phyloP scores from a whole-genome alignment of 2,329 filamentous ascomycete genomes.

The Fonsecaea pedrosoi region DNA sequence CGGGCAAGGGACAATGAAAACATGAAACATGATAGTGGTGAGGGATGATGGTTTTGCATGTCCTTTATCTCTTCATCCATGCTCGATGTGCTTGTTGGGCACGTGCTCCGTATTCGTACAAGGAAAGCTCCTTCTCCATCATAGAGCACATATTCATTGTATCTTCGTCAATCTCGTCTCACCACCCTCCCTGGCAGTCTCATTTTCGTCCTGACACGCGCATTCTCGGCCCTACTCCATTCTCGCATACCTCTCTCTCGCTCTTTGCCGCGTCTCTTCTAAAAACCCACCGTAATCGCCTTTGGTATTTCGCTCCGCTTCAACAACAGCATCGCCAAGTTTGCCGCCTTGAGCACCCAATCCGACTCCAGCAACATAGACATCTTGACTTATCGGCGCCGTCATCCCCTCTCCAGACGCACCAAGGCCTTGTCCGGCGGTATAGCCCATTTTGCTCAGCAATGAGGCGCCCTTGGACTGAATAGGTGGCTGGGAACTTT shows the following conservation, averaged over 20 bases:
- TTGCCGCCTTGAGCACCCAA: slow-evolving; percentile 58
- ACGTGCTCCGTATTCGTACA: neutral
- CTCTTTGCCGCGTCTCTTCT: slow-evolving; percentile 55
- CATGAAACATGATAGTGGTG: neutral
- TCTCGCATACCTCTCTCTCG: slow-evolving; percentile 56
- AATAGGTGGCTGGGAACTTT: slow-evolving; percentile 38
- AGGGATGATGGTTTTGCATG: neutral
- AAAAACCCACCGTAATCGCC: slow-evolving; percentile 57
- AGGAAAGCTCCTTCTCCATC: neutral
- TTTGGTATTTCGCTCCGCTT: slow-evolving; percentile 57
- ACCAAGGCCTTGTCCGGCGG: slow-evolving; percentile 55
- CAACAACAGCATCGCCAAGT: slow-evolving; percentile 56
- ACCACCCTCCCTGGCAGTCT: neutral
- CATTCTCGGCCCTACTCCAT: slow-evolving; percentile 41
- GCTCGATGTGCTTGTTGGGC: neutral
- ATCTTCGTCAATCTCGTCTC: neutral
- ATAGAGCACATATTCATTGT: neutral
- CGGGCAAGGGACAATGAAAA: too few species aligned
- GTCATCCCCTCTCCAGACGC: slow-evolving; percentile 56
- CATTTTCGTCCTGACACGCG: too few species aligned
- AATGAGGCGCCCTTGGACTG: slow-evolving; percentile 59
- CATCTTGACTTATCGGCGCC: slow-evolving; percentile 55
- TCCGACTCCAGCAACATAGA: slow-evolving; percentile 59
- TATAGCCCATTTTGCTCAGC: slow-evolving; percentile 60
- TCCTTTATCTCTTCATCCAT: neutral